A percentile compares a stretch with the other conserved stretches of the same genome.
Conservation (phyloP, 2,329 filamentous ascomycete genomes). For the Scytalidium lignicola region DNA sequence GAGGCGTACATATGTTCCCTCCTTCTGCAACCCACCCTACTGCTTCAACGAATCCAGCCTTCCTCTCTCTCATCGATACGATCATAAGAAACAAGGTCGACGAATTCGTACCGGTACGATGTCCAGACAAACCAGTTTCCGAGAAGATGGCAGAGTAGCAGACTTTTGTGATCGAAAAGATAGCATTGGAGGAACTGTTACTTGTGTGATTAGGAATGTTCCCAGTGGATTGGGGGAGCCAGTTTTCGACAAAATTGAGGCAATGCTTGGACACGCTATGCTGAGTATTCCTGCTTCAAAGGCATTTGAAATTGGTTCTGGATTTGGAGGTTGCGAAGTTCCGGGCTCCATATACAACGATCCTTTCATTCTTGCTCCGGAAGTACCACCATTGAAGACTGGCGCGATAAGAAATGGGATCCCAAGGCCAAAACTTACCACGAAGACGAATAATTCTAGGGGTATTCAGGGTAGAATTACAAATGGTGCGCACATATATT, state of each 20-base stretch:
- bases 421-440: slow-evolving; percentile 60
- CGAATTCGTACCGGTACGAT: slow-evolving; percentile 77
- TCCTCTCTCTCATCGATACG: slow-evolving; percentile 66
- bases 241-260: slow-evolving; percentile 93
- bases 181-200: slow-evolving; percentile 91
- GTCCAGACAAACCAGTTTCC: slow-evolving; percentile 63
- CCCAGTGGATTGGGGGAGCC: slow-evolving; percentile 88
- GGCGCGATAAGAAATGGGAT: not conserved
- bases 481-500: slow-evolving; percentile 91
- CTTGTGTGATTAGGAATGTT: slow-evolving; percentile 83
- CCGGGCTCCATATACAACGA: slow-evolving; percentile 92
- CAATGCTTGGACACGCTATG: slow-evolving; percentile 87
- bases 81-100: slow-evolving; percentile 77
- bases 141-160: slow-evolving; percentile 71
- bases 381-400: slow-evolving; percentile 36
- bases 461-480: slow-evolving; percentile 94
- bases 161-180: slow-evolving; percentile 73
- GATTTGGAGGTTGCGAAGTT: slow-evolving; percentile 81
- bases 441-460: slow-evolving; percentile 90
- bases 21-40: slow-evolving; percentile 63
- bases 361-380: slow-evolving; percentile 60
- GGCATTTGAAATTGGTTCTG: slow-evolving; percentile 91
- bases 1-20: slow-evolving; percentile 71
- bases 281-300: slow-evolving; percentile 92
- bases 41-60: slow-evolving; percentile 70